A percentile compares a stretch with the other conserved stretches of the same genome.
Conservation (phyloP, 2,329 filamentous ascomycete genomes). For the Sordariomycetes sp. region DNA sequence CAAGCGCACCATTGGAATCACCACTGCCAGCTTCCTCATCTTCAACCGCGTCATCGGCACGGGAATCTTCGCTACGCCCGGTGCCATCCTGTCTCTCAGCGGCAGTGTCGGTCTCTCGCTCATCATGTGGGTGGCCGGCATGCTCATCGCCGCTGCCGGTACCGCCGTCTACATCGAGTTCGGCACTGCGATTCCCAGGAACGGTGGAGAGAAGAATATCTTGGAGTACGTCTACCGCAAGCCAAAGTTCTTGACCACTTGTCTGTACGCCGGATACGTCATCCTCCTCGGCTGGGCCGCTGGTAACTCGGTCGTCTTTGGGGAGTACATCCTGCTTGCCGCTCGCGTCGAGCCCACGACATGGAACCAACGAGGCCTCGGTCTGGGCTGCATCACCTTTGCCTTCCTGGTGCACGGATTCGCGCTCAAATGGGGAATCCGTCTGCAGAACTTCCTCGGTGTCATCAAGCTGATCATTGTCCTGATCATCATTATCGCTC, state of each 20-base stretch:
- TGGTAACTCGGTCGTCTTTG: conserved; percentile 60
- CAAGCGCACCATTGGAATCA: conserved; percentile 46
- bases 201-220: conserved; percentile 60
- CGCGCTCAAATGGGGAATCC: conserved; percentile 56
- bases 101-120: conserved; percentile 54
- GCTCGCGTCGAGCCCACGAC: conserved; percentile 51
- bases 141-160: conserved; percentile 52
- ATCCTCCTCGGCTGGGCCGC: conserved; percentile 57
- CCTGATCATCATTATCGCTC: conserved; percentile 54
- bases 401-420: conserved; percentile 58
- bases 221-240: conserved; percentile 54
- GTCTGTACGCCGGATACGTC: conserved; percentile 52
- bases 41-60: conserved; percentile 59
- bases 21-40: conserved; percentile 48
- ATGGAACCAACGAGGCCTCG: conserved; percentile 60
- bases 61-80: conserved; percentile 63
- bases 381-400: conserved; percentile 55
- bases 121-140: conserved; percentile 54
- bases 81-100: conserved; percentile 43
- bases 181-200: conserved; percentile 54
- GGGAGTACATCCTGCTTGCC: conserved; percentile 61
- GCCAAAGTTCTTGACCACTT: conserved; percentile 52
- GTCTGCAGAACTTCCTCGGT: conserved; percentile 58
- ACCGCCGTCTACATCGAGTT: conserved; percentile 59
- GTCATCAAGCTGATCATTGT: conserved; percentile 58